A percentile compares a stretch with the other conserved stretches of the same genome.
Conservation (phyloP, 305 asterid species). For the Withania somnifera region DNA sequence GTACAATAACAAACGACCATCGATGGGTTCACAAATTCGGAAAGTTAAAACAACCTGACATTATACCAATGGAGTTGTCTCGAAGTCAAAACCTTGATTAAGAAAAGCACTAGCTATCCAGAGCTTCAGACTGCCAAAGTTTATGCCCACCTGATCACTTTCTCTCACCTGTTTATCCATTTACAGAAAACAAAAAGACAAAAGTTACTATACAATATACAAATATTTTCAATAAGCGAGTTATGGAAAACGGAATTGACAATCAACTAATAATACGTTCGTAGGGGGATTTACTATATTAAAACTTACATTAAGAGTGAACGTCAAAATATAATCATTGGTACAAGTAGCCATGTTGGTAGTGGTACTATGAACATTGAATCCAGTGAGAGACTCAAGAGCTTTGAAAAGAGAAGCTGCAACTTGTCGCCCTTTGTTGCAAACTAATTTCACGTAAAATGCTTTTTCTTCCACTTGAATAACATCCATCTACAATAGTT, state of each 20-base stretch:
- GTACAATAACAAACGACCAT: not conserved
- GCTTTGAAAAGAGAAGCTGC: conserved; percentile 43
- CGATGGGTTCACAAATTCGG: not conserved
- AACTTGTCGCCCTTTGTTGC: conserved; percentile 45
- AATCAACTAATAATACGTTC: not conserved
- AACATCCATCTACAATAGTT: conserved; percentile 50
- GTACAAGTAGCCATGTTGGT: conserved; percentile 3
- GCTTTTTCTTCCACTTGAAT: conserved; percentile 45
- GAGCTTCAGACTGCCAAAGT: conserved; percentile 43
- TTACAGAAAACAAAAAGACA: not conserved
- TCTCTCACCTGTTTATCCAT: conserved; percentile 36
- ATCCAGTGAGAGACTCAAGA: conserved; percentile 40
- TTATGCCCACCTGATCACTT: conserved; percentile 27
- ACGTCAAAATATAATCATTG: conserved; percentile 43
- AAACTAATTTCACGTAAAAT: conserved; percentile 41
- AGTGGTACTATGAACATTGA: conserved; percentile 11
- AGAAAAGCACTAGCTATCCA: conserved; percentile 57
- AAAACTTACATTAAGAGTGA: conserved; percentile 48
- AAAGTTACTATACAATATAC: not conserved
- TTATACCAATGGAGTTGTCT: conserved; percentile 9
- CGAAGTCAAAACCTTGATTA: conserved; percentile 61
- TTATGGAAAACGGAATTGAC: not conserved
- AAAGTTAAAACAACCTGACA: not conserved
- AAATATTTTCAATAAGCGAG: not conserved
- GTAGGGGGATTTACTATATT: not conserved